Base-by-base conservation (phyloP, 345 rosid species). In the Ailanthus altissimus region DNA sequence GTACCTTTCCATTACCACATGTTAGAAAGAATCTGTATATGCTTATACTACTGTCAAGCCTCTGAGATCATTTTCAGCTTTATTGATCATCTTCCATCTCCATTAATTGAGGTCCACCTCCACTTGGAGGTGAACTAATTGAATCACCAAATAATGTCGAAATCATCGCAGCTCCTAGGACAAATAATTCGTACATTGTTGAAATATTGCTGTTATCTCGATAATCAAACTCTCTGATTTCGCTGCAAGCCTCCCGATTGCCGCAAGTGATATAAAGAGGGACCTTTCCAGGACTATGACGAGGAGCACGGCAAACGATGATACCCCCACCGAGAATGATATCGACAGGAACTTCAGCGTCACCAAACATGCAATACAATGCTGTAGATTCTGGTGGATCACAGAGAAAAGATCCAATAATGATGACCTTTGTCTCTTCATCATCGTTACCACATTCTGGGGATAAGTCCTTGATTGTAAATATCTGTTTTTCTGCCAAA, bases 311-410 rank as follows among this genome's bases (percentile, higher is more conserved):
- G 20, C 97, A 95, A 74, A 88, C 65, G 25, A 95, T 68, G 71
- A 90, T 93, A 67, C 98, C 97, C 73, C 86, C 89, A 77, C 88
- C n/a, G n/a, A n/a, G 96, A 72, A 93, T 85, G 75, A 90, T 92
- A 83, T 89, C 79, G 67, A 86, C 54, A 75, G 97, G 97, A 87
- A 93, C 97, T 85, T 92, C 85, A 74, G 57, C 70, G 75, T 89
- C 90, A 64, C 96, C 97, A 84, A 95, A 90, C 98, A 95, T 89
- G 82, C 99, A 95, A 75, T 83, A 77, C 97, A 94, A 95, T n/a
- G n/a, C n/a, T 45, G 80, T 56, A 76, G 89, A 85, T 80, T 88
- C 88, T 61, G 84, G 88, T 57, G 98, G 88, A 84, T 88, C 86
- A 78, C 91, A 93, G 32, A 90, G 90, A 90, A 95, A 95, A 66